Evolutionary conservation across 306 rosid genomes (phyloP), one percentile per base, ranked within the genome.

Genomic region (Prunus mongolica): DNA sequence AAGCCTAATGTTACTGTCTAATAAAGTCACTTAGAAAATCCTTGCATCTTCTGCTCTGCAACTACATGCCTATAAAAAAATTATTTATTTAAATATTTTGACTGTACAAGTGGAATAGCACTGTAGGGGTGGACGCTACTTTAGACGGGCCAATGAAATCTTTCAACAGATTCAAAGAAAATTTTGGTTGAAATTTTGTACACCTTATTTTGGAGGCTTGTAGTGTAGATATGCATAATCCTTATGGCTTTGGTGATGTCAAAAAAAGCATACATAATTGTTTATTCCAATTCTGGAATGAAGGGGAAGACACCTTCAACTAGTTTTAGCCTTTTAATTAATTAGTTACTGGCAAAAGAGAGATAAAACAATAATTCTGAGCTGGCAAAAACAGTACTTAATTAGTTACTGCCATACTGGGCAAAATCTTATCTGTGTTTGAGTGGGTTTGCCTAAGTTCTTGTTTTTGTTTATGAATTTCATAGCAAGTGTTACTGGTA

Each of bases 161-260:
- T 57, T 49, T 73, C 38, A 5, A 32, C 7, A 32, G 38, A 32
- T 32, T 32, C 7, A 32, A 32, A 32, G 38, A 32, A 32, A 32
- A 32, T 32, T 32, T 32, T 32, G 7, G 38, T 57, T 15, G 47
- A 27, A 15, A 63, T 30, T 69, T 74, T 72, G 38, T 81, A 38
- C n/a, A 14, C 11, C 47, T 9, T 24, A 20, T 3, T 51, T 70
- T 30, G 46, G 13, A 50, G n/a, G 34, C 64, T 3, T 27, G 32
- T 25, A 22, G 7, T 0, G 25, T 45, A 16, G 49, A 56, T 76
- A 58, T 5, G 38, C 78, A 74, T 75, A 78, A 72, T 68, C 34
- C 32, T 79, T 58, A 50, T 70, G 78, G 78, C 67, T 82, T 86
- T 55, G 77, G 81, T 84, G 78, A 84, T 72, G 80, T 80, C 79